Conservation (phyloP, 2,329 filamentous ascomycete species). For the Alternaria infectoria region DNA sequence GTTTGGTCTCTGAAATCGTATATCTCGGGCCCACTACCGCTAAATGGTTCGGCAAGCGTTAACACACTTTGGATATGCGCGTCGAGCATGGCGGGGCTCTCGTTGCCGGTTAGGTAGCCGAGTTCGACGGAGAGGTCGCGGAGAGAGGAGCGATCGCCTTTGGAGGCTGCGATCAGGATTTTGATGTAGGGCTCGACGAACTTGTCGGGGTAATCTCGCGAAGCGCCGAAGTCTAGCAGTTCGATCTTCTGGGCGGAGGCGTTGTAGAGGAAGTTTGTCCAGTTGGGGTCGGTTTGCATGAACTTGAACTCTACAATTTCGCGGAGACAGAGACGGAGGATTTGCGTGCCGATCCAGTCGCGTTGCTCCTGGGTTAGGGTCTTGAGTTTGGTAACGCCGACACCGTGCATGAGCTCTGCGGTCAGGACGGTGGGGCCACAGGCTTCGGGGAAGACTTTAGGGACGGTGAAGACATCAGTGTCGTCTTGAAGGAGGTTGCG, state of each 20-base stretch:
- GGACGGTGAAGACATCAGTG: slow-evolving; percentile 76
- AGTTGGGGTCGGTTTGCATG: slow-evolving; percentile 99
- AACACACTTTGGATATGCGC: slow-evolving; percentile 89
- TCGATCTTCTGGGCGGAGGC: slow-evolving; percentile 73
- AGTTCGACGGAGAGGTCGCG: slow-evolving; percentile 74
- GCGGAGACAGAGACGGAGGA: slow-evolving; percentile 86
- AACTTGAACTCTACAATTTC: slow-evolving; percentile 95
- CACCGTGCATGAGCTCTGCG: slow-evolving; percentile 88
- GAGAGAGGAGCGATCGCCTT: slow-evolving; percentile 68
- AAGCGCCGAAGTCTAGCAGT: slow-evolving; percentile 94
- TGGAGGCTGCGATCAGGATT: slow-evolving; percentile 80
- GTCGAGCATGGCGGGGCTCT: slow-evolving; percentile 83
- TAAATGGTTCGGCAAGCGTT: slow-evolving; percentile 91
- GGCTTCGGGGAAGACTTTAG: slow-evolving; percentile 76
- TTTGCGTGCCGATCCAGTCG: slow-evolving; percentile 96
- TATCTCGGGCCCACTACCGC: slow-evolving; percentile 71
- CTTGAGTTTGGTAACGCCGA: slow-evolving; percentile 80
- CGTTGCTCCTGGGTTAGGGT: slow-evolving; percentile 80
- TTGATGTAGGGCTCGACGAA: slow-evolving; percentile 83
- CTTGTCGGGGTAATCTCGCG: slow-evolving; percentile 77
- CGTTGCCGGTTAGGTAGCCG: slow-evolving; percentile 90
- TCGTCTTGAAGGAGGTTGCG: slow-evolving; percentile 77
- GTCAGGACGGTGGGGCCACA: slow-evolving; percentile 88
- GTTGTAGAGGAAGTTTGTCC: slow-evolving; percentile 98
- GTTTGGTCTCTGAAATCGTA: slow-evolving; percentile 96